A percentile compares a stretch with the other conserved stretches of the same genome.
These are phyloP conservation scores for Cicer bijugum DNA, from an alignment of 306 rosid genomes.

Conservation along the genomic window DNA sequence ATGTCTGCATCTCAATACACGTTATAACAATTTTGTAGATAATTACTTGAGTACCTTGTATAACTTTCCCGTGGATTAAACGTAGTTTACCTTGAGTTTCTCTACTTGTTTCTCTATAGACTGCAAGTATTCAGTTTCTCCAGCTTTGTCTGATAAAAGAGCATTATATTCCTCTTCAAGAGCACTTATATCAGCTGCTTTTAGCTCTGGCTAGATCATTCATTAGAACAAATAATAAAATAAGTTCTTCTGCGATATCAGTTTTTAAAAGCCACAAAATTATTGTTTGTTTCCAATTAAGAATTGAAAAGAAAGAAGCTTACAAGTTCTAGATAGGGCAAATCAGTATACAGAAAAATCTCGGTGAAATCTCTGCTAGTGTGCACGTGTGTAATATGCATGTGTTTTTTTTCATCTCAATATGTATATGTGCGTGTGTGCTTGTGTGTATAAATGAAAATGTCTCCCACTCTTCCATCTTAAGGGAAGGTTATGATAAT, in stretches of 20 bases:
- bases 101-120: slow-evolving; percentile 69
- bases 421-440: neutral
- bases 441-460: neutral
- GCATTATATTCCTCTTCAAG: slow-evolving; percentile 77
- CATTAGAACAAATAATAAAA: slow-evolving; percentile 40
- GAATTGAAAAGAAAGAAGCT: neutral
- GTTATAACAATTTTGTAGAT: neutral
- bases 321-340: neutral
- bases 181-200: slow-evolving; percentile 58
- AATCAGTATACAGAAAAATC: neutral
- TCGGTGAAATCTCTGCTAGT: neutral
- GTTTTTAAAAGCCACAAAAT: slow-evolving; percentile 28
- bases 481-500: slow-evolving; percentile 12
- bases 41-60: slow-evolving; percentile 8
- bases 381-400: neutral
- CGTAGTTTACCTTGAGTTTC: slow-evolving; percentile 65
- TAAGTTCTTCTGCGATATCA: slow-evolving; percentile 28
- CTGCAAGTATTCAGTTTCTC: slow-evolving; percentile 72
- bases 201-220: slow-evolving; percentile 65
- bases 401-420: neutral
- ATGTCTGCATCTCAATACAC: neutral
- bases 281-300: neutral
- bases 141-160: slow-evolving; percentile 67
- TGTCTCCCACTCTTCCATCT: slow-evolving; percentile 24
- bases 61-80: slow-evolving; percentile 18